A percentile compares a stretch with the other conserved stretches of the same genome.
These are phyloP conservation scores for Piloderma croceum DNA, from an alignment of 768 basidiomycete species.

Conservation along the genomic window DNA sequence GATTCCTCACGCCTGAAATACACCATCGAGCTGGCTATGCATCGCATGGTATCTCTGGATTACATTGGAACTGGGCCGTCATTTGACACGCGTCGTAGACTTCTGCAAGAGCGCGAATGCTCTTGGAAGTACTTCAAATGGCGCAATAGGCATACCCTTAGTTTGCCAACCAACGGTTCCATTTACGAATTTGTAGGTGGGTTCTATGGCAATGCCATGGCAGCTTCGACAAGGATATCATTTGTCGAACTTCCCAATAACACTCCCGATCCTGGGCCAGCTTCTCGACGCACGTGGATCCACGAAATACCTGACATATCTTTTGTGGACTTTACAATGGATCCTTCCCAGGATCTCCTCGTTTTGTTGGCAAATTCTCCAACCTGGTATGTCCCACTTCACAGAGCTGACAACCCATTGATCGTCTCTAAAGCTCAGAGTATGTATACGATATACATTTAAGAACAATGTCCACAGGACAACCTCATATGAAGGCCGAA, in stretches of 20 bases:
- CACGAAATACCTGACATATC: conserved; percentile 37
- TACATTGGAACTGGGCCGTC: conserved; percentile 26
- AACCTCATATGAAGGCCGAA: not conserved
- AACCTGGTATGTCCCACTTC: conserved; percentile 31
- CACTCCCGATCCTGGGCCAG: conserved; percentile 18
- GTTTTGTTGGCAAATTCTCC: conserved; percentile 43
- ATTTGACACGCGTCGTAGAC: conserved; percentile 35
- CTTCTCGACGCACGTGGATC: conserved; percentile 33
- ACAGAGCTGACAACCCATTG: no score
- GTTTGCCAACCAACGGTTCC: conserved; percentile 39
- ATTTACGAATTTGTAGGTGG: conserved; percentile 50
- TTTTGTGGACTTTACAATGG: conserved; percentile 54
- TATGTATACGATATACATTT: conserved; percentile 46
- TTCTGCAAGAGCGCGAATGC: conserved; percentile 37
- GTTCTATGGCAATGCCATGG: conserved; percentile 45
- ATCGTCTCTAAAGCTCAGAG: no score
- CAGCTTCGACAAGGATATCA: conserved; percentile 40
- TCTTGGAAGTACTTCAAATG: conserved; percentile 44
- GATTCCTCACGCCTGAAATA: conserved; percentile 44
- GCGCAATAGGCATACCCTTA: conserved; percentile 32
- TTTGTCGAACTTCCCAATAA: conserved; percentile 45
- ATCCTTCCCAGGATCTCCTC: conserved; percentile 48
- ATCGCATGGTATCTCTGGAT: conserved; percentile 37
- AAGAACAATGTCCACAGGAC: conserved; percentile 35
- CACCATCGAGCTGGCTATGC: conserved; percentile 43